Evolutionary conservation across 768 basidiomycete species (phyloP).

Genomic region (Dendrothele bispora): DNA sequence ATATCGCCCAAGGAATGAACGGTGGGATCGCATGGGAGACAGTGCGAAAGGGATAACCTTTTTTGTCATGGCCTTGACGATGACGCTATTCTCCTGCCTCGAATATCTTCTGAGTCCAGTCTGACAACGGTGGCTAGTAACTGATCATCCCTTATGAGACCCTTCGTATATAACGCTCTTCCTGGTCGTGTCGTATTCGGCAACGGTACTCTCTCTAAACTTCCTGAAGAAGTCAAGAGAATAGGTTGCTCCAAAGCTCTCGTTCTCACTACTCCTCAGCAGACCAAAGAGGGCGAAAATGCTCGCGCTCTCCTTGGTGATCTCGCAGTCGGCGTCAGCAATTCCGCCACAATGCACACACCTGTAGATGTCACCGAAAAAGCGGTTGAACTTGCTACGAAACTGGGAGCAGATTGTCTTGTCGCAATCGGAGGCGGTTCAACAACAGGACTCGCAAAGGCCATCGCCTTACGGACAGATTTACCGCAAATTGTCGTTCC

Average conservation of each 20-base stretch:
- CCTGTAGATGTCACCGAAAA: constrained; percentile 36
- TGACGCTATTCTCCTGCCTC: no score
- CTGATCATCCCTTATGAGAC: no score
- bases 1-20: no score
- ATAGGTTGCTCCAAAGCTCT: constrained; percentile 32
- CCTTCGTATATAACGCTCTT: constrained; percentile 37
- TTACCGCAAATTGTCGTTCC: constrained; percentile 40
- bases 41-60: no score
- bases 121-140: no score
- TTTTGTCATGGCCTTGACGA: no score
- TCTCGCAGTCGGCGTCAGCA: constrained; percentile 31
- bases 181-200: constrained; percentile 40
- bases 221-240: constrained; percentile 27
- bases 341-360: constrained; percentile 41
- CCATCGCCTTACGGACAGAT: constrained; percentile 36
- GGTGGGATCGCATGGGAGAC: no score
- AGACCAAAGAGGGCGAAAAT: constrained; percentile 25
- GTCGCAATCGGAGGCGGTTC: constrained; percentile 39
- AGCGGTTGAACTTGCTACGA: constrained; percentile 23
- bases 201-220: constrained; percentile 28
- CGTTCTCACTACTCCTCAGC: constrained; percentile 33
- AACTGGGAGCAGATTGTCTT: constrained; percentile 32
- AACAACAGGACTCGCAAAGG: constrained; percentile 39
- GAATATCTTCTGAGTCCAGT: no score
- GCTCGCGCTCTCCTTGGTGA: constrained; percentile 16